Conservation (phyloP, 2,329 filamentous ascomycete genomes). For the Scolecobasidium constrictum region DNA sequence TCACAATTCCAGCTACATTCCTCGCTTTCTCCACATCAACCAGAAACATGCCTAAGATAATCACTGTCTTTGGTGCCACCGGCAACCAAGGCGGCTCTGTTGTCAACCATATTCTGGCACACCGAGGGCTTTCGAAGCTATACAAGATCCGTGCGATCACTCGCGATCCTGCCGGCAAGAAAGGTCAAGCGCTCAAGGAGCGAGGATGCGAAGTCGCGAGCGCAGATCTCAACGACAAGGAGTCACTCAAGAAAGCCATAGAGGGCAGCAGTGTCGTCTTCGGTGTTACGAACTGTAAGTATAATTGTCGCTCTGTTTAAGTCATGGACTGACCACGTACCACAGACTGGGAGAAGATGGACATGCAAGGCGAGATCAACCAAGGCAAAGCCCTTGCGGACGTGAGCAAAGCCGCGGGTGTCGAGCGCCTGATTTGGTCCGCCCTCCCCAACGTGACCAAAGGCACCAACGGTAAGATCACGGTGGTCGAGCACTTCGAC, state of each 20-base stretch:
- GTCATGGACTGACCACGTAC: slow-evolving; percentile 7
- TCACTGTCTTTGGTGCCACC: slow-evolving; percentile 49
- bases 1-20: too few species aligned
- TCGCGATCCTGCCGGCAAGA: slow-evolving; percentile 34
- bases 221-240: slow-evolving; percentile 40
- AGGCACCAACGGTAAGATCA: slow-evolving; percentile 19
- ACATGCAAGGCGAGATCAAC: slow-evolving; percentile 19
- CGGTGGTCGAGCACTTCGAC: slow-evolving; percentile 26
- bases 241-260: slow-evolving; percentile 34
- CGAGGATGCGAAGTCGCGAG: slow-evolving; percentile 40
- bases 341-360: slow-evolving; percentile 28
- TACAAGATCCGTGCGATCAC: slow-evolving; percentile 47
- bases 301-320: neutral
- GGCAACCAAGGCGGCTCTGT: slow-evolving; percentile 51
- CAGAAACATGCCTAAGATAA: slow-evolving; percentile 26
- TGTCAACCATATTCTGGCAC: slow-evolving; percentile 31
- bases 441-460: slow-evolving; percentile 19
- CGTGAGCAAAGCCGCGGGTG: slow-evolving; percentile 17
- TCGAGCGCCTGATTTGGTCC: slow-evolving; percentile 29
- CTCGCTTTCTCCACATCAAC: too few species aligned
- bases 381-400: slow-evolving; percentile 26
- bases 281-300: slow-evolving; percentile 38
- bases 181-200: slow-evolving; percentile 32
- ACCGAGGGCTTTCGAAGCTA: slow-evolving; percentile 32
- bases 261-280: slow-evolving; percentile 39